These are phyloP conservation scores for Kandelia obovata DNA, from an alignment of 345 rosid genomes.

Conservation along the genomic window DNA sequence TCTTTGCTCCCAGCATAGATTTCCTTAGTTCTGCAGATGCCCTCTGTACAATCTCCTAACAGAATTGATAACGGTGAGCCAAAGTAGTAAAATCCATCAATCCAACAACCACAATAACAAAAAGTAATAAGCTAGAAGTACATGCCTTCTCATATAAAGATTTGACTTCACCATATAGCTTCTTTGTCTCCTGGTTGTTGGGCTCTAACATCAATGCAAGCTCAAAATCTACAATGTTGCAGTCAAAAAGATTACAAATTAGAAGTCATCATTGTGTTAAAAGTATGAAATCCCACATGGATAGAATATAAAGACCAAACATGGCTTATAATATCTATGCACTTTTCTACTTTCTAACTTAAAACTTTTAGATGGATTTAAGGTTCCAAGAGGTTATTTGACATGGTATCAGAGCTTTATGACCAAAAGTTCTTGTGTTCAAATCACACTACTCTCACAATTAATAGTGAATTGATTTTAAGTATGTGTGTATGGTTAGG, in stretches of 20 bases:
- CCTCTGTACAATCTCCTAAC: conserved; percentile 61
- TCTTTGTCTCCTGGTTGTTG: conserved; percentile 74
- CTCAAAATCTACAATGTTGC: conserved; percentile 65
- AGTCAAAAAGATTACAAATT: no score
- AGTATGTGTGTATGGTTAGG: no score
- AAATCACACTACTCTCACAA: no score
- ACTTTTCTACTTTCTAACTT: no score
- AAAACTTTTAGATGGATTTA: no score
- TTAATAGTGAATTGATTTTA: no score
- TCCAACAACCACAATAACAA: conserved; percentile 1
- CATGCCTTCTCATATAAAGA: conserved; percentile 67
- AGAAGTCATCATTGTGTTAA: conserved; percentile 19
- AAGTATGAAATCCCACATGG: neutral
- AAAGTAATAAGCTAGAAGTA: neutral
- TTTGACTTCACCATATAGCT: conserved; percentile 67
- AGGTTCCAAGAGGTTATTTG: no score
- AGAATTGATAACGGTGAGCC: conserved; percentile 4
- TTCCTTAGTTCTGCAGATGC: conserved; percentile 52
- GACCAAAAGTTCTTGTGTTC: no score
- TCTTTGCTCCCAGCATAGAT: conserved; percentile 41
- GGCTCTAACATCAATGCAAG: conserved; percentile 85
- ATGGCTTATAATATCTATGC: no score
- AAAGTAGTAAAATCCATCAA: conserved; percentile 2
- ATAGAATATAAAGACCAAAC: neutral
- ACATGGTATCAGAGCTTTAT: no score